These are phyloP conservation scores for Colletotrichum liriopes DNA, from an alignment of 2,329 filamentous ascomycete species.

Conservation along the genomic window DNA sequence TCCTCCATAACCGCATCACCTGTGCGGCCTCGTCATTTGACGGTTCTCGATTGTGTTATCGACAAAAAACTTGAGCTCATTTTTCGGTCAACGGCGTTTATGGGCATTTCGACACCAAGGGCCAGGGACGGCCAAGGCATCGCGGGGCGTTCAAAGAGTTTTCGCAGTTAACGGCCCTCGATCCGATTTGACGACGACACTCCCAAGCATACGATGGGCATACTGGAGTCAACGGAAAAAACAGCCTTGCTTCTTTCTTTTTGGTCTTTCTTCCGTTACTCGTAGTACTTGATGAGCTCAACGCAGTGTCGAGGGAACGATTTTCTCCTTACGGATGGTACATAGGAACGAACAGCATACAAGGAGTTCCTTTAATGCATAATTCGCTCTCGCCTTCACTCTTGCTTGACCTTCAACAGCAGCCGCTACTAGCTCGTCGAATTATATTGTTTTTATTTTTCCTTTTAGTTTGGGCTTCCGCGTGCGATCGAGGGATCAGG, in stretches of 20 bases:
- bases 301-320: constrained; percentile 34
- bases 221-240: constrained; percentile 27
- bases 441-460: constrained; percentile 17
- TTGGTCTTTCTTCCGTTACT: constrained; percentile 24
- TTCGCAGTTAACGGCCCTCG: constrained; percentile 12
- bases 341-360: constrained; percentile 43
- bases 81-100: constrained; percentile 37
- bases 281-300: constrained; percentile 35
- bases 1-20: not conserved
- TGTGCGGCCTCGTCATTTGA: constrained; percentile 32
- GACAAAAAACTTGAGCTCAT: constrained; percentile 15
- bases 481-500: constrained; percentile 28
- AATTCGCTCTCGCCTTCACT: constrained; percentile 40
- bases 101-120: constrained; percentile 23
- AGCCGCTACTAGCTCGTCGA: constrained; percentile 29
- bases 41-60: constrained; percentile 42
- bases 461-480: constrained; percentile 6
- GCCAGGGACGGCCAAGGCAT: constrained; percentile 37
- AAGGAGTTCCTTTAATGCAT: constrained; percentile 45
- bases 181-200: constrained; percentile 27
- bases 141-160: constrained; percentile 38
- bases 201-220: constrained; percentile 39
- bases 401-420: constrained; percentile 38
- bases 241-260: constrained; percentile 35
- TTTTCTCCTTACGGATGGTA: constrained; percentile 28